These are phyloP conservation scores for Solanum stenotomum DNA, from an alignment of 257 asterid genomes.

Conservation along the genomic window DNA sequence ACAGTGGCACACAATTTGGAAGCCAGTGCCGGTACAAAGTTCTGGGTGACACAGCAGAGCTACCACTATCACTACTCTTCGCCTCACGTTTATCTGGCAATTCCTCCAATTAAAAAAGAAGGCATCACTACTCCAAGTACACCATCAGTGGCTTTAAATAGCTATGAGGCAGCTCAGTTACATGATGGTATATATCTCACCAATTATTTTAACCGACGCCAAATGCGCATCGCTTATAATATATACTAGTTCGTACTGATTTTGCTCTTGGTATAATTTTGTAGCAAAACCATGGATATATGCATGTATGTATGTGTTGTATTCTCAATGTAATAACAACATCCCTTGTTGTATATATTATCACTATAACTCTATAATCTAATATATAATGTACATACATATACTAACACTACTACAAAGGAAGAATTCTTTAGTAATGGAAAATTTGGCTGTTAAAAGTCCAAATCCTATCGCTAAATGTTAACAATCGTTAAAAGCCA, in stretches of 20 bases:
- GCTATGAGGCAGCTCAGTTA: background rate
- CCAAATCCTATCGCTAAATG: too few relatives aligned
- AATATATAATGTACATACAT: too few relatives aligned
- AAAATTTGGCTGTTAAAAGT: too few relatives aligned
- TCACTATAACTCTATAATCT: too few relatives aligned
- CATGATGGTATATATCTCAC: background rate
- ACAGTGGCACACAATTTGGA: background rate
- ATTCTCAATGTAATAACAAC: background rate
- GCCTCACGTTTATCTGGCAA: background rate
- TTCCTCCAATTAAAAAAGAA: background rate
- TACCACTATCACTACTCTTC: background rate
- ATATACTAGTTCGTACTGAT: background rate
- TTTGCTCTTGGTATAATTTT: too few relatives aligned
- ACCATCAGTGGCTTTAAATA: background rate
- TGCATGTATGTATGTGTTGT: background rate
- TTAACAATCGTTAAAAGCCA: too few relatives aligned
- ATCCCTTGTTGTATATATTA: background rate
- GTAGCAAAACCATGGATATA: background rate
- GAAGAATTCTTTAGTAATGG: too few relatives aligned
- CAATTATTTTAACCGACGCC: background rate
- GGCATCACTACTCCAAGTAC: background rate
- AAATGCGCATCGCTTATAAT: background rate
- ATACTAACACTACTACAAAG: too few relatives aligned
- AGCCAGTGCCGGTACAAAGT: background rate
- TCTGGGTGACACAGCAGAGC: background rate